Conservation (phyloP, 805 yeast genomes). For the Lachancea nothofagi region DNA sequence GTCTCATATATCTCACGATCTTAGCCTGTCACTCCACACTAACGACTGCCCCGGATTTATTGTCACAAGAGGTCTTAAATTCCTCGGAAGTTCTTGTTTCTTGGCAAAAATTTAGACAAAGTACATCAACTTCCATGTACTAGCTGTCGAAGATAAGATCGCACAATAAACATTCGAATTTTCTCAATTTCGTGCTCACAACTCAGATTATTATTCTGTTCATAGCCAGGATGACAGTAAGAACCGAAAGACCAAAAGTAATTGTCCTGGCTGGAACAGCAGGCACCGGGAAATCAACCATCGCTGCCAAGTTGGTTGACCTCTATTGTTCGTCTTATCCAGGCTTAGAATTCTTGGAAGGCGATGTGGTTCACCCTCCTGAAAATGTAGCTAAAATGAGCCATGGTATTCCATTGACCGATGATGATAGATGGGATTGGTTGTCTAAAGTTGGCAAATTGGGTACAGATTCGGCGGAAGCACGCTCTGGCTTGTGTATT, state of each 20-base stretch:
- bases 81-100: too few relatives aligned
- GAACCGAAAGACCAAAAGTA: constrained; percentile 28
- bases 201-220: background rate
- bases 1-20: too few relatives aligned
- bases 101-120: too few relatives aligned
- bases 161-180: too few relatives aligned
- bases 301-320: constrained; percentile 49
- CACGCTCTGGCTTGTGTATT: constrained; percentile 36
- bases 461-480: constrained; percentile 38
- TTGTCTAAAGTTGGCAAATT: constrained; percentile 44
- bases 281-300: constrained; percentile 90
- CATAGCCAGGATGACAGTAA: background rate
- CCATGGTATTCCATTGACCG: constrained; percentile 71
- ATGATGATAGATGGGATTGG: constrained; percentile 94
- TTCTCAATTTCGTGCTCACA: background rate
- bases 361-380: constrained; percentile 73
- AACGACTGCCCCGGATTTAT: background rate
- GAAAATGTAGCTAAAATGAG: constrained; percentile 80
- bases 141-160: too few relatives aligned
- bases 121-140: too few relatives aligned
- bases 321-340: constrained; percentile 29
- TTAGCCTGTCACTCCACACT: background rate
- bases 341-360: constrained; percentile 65
- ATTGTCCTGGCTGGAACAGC: constrained; percentile 90
- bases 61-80: too few relatives aligned